phyloP scores from a whole-genome alignment of 2,329 filamentous ascomycete species.

The Tolypocladium tropicale region DNA sequence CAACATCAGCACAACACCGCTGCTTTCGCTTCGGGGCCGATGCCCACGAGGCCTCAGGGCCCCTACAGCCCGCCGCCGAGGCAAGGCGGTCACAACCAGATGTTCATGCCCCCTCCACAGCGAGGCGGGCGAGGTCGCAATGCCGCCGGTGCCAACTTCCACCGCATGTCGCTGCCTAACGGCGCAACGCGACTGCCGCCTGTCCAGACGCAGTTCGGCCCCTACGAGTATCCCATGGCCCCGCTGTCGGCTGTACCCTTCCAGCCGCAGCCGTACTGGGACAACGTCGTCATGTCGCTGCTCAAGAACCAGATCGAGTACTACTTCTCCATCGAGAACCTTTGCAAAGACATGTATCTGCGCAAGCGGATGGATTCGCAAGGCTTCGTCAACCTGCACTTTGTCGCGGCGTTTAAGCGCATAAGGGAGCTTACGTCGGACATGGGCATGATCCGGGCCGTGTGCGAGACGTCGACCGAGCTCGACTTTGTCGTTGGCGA shows the following conservation, averaged over 20 bases:
- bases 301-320: constrained; percentile 61
- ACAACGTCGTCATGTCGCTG: constrained; percentile 35
- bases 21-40: constrained; percentile 22
- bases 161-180: constrained; percentile 30
- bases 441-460: constrained; percentile 61
- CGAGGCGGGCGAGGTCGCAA: constrained; percentile 25
- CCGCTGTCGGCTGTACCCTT: constrained; percentile 26
- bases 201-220: constrained; percentile 23
- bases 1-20: constrained; percentile 21
- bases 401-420: constrained; percentile 81
- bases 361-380: constrained; percentile 90
- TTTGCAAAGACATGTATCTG: constrained; percentile 86
- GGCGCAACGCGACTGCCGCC: constrained; percentile 23
- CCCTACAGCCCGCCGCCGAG: constrained; percentile 35
- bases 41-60: constrained; percentile 21
- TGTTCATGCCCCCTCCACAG: constrained; percentile 21
- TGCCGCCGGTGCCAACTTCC: constrained; percentile 20
- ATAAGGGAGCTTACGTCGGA: constrained; percentile 42
- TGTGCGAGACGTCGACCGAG: constrained; percentile 59
- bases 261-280: constrained; percentile 35
- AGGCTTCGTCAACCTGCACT: constrained; percentile 72
- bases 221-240: constrained; percentile 29
- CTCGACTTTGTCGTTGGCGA: constrained; percentile 68
- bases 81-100: constrained; percentile 26
- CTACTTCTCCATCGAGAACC: constrained; percentile 93